Base-by-base conservation (phyloP, 176 grass and related monocot species). In the Musa beccarii region DNA sequence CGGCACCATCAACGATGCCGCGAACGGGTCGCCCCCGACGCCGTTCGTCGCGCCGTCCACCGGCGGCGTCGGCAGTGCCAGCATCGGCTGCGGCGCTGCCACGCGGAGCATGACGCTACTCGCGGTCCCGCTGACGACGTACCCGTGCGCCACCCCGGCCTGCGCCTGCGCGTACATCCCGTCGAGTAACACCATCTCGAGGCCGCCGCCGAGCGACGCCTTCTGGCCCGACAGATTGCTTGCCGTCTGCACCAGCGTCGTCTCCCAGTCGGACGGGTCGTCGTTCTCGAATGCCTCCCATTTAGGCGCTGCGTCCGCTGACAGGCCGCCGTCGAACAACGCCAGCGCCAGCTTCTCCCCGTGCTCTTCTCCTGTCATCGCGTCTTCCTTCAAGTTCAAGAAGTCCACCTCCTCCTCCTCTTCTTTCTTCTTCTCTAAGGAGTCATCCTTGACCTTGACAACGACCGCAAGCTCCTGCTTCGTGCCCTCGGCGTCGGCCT, bases 161-260 rank as follows among this genome's bases (percentile, higher is more conserved):
- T 52, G 64, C 1, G 62, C 83, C 3, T 89, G 87, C 73, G 22
- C 66, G 78, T 96, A 92, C 87, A 96, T 90, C 9, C 90, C 90
- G 54, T 97, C 86, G 15, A 97, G 85, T 34, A 88, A 54, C 85
- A 88, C 19, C 85, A 87, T 90, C 55, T 73, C 81, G 49, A 90
- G 57, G 19, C 93, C 93, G 51, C 85, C 90, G 21, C 87, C 90
- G 54, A 97, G 81, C 73, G 69, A 11, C 12, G 84, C 79, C 67
- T 84, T 85, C 76, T 89, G 84, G 63, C 8, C 55, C 1, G 79
- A 24, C 3, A 90, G 70, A 62, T 80, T 78, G 66, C 89, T 97
- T 14, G 90, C 85, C 1, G 86, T 84, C 77, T 89, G 81, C 0
- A 90, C 87, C 62, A 96, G 61, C 28, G 83, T 83, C 34, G 80